Conservation (phyloP, 495 filamentous ascomycete genomes). For the Umbilicaria muhlenbergii region DNA sequence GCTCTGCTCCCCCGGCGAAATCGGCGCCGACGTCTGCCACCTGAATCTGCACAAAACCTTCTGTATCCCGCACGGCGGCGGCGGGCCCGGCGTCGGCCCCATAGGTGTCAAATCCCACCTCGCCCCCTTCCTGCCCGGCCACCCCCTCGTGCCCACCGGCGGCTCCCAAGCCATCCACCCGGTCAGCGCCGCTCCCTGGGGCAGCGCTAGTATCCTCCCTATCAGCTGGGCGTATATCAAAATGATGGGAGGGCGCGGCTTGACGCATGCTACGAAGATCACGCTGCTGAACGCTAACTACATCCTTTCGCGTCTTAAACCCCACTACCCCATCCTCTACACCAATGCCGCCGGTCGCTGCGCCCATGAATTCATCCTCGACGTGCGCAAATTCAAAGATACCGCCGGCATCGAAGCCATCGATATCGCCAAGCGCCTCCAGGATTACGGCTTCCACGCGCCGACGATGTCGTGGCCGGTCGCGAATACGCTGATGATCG, state of each 20-base stretch:
- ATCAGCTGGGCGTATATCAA: constrained; percentile 98
- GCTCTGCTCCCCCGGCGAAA: constrained; percentile 90
- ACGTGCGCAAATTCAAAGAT: constrained; percentile 75
- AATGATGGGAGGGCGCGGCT: constrained; percentile 83
- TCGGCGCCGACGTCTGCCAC: constrained; percentile 96
- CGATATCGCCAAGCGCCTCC: constrained; percentile 92
- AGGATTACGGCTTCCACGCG: constrained; percentile 97
- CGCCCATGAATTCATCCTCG: constrained; percentile 97
- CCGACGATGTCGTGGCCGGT: constrained; percentile 99
- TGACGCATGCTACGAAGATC: constrained; percentile 91
- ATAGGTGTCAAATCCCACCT: constrained; percentile 86
- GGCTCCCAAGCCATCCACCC: constrained; percentile 49
- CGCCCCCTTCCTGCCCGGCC: constrained; percentile 61
- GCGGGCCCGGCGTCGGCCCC: constrained; percentile 88
- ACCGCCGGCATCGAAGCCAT: constrained; percentile 81
- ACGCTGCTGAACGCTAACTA: constrained; percentile 96
- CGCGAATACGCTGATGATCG: constrained; percentile 93
- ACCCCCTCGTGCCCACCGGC: constrained; percentile 47
- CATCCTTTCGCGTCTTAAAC: constrained; percentile 79
- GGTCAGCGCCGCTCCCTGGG: constrained; percentile 78
- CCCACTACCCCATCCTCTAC: constrained; percentile 83
- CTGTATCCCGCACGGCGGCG: constrained; percentile 96
- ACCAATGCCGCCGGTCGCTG: constrained; percentile 79
- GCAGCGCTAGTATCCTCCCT: constrained; percentile 83
- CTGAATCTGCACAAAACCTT: constrained; percentile 98